A percentile compares a stretch with the other conserved stretches of the same genome.
phyloP scores from a whole-genome alignment of 176 grass and related monocot genomes.

The Microstegium vimineum region DNA sequence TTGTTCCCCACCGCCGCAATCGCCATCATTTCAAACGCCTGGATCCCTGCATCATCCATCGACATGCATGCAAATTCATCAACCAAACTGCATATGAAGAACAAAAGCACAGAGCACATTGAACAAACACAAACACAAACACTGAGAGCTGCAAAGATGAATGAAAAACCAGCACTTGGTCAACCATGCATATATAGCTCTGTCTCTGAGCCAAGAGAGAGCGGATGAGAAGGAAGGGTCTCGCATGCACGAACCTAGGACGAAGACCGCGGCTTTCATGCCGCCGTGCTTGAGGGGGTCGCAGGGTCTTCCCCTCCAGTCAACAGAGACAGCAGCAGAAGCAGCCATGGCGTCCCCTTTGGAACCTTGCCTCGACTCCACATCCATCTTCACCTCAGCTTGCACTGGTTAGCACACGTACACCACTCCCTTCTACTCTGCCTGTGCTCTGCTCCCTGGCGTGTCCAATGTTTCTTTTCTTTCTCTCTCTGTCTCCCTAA shows the following conservation, averaged over 20 bases:
- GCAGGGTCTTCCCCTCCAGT: constrained; percentile 74
- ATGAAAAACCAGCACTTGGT: too few species aligned
- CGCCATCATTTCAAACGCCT: constrained; percentile 89
- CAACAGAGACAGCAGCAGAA: constrained; percentile 57
- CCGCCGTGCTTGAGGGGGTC: constrained; percentile 64
- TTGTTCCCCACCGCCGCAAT: constrained; percentile 87
- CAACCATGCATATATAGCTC: background rate
- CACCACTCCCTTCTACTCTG: background rate
- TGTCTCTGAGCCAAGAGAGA: background rate
- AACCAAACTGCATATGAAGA: background rate
- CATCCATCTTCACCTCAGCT: constrained; percentile 46
- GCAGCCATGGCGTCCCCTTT: constrained; percentile 47
- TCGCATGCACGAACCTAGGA: constrained; percentile 49
- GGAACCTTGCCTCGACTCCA: constrained; percentile 52
- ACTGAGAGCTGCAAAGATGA: too few species aligned
- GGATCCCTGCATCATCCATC: constrained; percentile 41
- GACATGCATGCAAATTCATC: background rate
- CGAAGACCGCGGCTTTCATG: constrained; percentile 91
- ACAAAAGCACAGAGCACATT: background rate
- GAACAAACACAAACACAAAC: too few species aligned
- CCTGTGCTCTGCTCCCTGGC: background rate
- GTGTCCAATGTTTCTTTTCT: background rate
- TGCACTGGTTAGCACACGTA: too few species aligned
- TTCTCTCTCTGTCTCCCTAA: background rate
- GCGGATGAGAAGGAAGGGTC: background rate